A percentile compares a stretch with the other conserved stretches of the same genome.
These are phyloP conservation scores for Calonectria hawksworthii DNA, from an alignment of 2,329 filamentous ascomycete genomes.

Conservation along the genomic window DNA sequence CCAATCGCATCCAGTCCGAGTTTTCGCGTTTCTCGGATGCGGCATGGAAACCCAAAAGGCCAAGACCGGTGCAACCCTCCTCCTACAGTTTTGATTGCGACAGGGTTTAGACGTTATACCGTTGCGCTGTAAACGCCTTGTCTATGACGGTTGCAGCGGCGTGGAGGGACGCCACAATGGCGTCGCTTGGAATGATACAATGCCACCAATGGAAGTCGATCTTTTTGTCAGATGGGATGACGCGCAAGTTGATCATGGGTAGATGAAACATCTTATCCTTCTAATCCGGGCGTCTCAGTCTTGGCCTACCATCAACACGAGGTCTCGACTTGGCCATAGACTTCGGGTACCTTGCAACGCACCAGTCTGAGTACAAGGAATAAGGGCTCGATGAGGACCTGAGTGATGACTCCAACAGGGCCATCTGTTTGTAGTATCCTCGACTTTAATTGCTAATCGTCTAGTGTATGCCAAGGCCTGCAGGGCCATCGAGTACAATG, in stretches of 20 bases:
- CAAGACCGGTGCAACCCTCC: background rate
- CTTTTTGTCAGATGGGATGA: background rate
- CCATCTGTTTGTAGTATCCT: background rate
- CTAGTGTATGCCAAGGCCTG: no score
- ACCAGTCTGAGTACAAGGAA: background rate
- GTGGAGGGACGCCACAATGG: background rate
- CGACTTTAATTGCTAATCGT: background rate
- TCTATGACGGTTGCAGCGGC: background rate
- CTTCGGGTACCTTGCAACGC: background rate
- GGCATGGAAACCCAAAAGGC: background rate
- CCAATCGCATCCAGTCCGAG: background rate
- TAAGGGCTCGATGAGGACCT: background rate
- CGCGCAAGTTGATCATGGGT: background rate
- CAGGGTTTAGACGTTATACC: background rate
- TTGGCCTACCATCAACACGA: background rate
- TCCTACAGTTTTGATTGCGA: background rate
- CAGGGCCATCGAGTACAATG: background rate
- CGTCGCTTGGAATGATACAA: background rate
- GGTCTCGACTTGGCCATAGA: background rate
- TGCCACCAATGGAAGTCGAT: background rate
- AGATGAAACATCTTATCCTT: background rate
- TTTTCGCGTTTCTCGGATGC: background rate
- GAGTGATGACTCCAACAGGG: background rate
- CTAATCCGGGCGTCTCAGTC: background rate
- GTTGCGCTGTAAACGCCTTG: background rate